A percentile compares a stretch with the other conserved stretches of the same genome.
Evolutionary conservation across 2,329 filamentous ascomycete genomes (phyloP).

Genomic region (Dendrostoma leiphaemia): DNA sequence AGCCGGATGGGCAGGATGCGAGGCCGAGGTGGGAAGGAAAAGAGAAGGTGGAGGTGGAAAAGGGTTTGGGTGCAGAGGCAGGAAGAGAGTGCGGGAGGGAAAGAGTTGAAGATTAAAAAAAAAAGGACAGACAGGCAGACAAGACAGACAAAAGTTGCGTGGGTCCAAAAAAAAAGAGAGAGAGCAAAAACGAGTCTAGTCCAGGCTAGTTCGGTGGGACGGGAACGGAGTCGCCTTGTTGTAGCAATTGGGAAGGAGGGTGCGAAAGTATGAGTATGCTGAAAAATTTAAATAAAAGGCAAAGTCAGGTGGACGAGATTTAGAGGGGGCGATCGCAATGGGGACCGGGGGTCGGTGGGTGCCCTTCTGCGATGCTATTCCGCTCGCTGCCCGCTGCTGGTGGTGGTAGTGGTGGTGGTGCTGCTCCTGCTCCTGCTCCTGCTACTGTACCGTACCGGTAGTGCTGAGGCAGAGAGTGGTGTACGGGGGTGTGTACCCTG

Average conservation of each 20-base stretch:
- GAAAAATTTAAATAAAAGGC: background rate
- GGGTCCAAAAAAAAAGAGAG: too few species aligned
- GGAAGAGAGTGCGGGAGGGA: background rate
- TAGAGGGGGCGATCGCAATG: background rate
- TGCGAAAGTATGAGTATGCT: too few species aligned
- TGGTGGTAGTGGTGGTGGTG: background rate
- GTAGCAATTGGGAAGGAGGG: background rate
- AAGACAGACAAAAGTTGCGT: background rate
- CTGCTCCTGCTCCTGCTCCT: too few species aligned
- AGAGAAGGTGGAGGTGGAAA: background rate
- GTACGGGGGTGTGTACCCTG: too few species aligned
- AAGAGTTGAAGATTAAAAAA: background rate
- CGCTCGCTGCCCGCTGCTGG: too few species aligned
- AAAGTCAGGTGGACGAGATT: background rate
- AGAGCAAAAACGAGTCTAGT: too few species aligned
- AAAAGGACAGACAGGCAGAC: background rate
- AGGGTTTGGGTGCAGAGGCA: background rate
- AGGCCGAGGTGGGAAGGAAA: slow-evolving; percentile 11
- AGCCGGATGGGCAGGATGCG: background rate
- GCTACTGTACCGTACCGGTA: too few species aligned
- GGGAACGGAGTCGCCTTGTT: background rate
- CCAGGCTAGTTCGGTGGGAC: background rate
- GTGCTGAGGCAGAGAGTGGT: too few species aligned
- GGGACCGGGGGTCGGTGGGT: background rate
- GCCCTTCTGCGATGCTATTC: too few species aligned